These are phyloP conservation scores for Annulohypoxylon truncatum DNA, from an alignment of 2,329 filamentous ascomycete genomes.

Conservation along the genomic window DNA sequence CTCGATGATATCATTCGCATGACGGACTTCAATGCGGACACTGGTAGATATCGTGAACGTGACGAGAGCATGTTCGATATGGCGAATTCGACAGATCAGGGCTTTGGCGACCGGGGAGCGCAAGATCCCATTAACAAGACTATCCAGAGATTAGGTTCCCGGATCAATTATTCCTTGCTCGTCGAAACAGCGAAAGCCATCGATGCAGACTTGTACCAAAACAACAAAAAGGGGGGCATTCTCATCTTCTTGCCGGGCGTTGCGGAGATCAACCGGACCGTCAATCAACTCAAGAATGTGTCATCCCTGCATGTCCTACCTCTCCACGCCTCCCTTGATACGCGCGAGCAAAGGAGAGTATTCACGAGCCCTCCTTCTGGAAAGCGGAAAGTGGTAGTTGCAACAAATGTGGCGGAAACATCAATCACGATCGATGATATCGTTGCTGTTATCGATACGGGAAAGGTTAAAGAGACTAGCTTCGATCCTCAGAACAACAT, in stretches of 20 bases:
- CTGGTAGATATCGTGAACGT: conserved; percentile 47
- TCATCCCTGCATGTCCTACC: conserved; percentile 79
- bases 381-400: conserved; percentile 90
- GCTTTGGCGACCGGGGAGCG: conserved; percentile 53
- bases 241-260: conserved; percentile 96
- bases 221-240: conserved; percentile 82
- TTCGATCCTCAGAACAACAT: conserved; percentile 94
- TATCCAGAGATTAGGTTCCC: conserved; percentile 78
- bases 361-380: conserved; percentile 81
- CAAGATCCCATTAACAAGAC: conserved; percentile 72
- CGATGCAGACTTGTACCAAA: conserved; percentile 75
- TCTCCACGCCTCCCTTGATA: conserved; percentile 90
- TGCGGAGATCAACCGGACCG: conserved; percentile 87
- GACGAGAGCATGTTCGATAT: conserved; percentile 48
- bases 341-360: conserved; percentile 86
- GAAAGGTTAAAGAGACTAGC: conserved; percentile 95
- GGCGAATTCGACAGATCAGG: conserved; percentile 53
- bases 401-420: conserved; percentile 97
- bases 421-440: conserved; percentile 99
- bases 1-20: conserved; percentile 87
- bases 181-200: conserved; percentile 83
- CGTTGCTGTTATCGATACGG: conserved; percentile 94
- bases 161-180: conserved; percentile 93
- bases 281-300: conserved; percentile 74
- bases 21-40: conserved; percentile 72